Conservation (phyloP, 1,284 basidiomycete species). For the Caloboletus inedulis region DNA sequence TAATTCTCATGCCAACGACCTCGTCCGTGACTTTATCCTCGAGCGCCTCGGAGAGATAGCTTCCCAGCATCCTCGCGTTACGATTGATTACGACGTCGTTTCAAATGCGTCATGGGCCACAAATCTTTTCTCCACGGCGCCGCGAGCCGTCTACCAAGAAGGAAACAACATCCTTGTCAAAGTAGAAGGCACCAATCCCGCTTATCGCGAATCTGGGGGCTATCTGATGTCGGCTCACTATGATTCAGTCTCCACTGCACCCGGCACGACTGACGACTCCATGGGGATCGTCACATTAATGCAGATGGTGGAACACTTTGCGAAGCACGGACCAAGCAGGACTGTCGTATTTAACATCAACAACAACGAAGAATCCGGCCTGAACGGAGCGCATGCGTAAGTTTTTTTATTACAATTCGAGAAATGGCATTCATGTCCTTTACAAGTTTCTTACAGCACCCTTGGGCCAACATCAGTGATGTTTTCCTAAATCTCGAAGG, state of each 20-base stretch:
- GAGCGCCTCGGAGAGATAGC: constrained; percentile 49
- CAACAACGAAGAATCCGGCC: constrained; percentile 75
- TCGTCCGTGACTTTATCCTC: constrained; percentile 58
- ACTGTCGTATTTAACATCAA: constrained; percentile 79
- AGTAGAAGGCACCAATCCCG: constrained; percentile 53
- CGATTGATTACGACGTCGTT: constrained; percentile 53
- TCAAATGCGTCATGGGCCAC: constrained; percentile 55
- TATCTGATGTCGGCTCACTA: constrained; percentile 79
- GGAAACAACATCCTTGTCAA: constrained; percentile 71
- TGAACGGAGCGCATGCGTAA: constrained; percentile 68
- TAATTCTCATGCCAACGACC: constrained; percentile 72
- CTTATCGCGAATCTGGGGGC: constrained; percentile 37
- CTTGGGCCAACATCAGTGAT: constrained; percentile 63
- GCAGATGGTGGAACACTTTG: constrained; percentile 61
- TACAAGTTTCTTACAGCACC: constrained; percentile 62
- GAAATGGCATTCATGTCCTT: not conserved
- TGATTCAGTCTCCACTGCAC: constrained; percentile 74
- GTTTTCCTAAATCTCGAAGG: constrained; percentile 79
- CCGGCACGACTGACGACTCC: constrained; percentile 74
- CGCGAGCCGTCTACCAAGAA: constrained; percentile 55
- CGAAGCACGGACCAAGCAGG: constrained; percentile 48
- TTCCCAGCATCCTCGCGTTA: constrained; percentile 40
- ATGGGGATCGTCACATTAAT: constrained; percentile 69
- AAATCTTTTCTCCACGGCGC: constrained; percentile 5
- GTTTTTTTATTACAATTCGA: constrained; percentile 6